Evolutionary conservation across 192 early-diverging fungal genomes (phyloP), one percentile per base, ranked within the genome.

Genomic region (Pilaira anomala): DNA sequence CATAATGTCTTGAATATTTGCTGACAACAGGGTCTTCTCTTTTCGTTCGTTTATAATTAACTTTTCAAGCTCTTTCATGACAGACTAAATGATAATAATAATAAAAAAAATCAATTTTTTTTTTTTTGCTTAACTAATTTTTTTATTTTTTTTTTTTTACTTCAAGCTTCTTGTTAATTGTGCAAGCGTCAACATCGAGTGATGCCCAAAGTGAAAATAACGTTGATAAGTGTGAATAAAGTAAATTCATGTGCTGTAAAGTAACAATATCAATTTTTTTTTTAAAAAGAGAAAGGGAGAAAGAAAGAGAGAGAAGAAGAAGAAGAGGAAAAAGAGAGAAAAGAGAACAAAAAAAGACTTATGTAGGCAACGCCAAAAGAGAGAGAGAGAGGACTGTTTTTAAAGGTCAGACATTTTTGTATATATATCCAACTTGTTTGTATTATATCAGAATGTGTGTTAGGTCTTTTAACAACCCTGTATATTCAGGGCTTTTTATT

Each of bases 1-100:
- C 75, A 82, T 73, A 14, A 74, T 54, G 65, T 82, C 80, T 64
- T 79, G 75, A 42, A 82, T 77, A 55, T 79, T 73, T 4, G 80
- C 80, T 18, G 73, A 59, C 19, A 82, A 56, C 22, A 75, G 28
- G 7, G 46, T 55, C 25, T 77, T 73, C 19, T 73, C 75, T 48
- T 65, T 49, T 46, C 50, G 44, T 39, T 69, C 77, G 2, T 75
- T 61, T 21, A 53, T 18, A 6, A 78, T 76, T 24, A 73, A 58
- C 16, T 65, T 68, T 50, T 78, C 72, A 19, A 82, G 46, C 63
- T 77, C 67, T 25, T 66, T 49, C n/a, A 82, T 53, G 6, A 82
- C 77, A 68, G 63, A 61, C 80, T 82, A 58, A n/a, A n/a, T n/a
- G n/a, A n/a, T n/a, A n/a, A n/a, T n/a, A n/a, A n/a, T n/a, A 29